Base-by-base conservation (phyloP, 2,329 filamentous ascomycete species). In the Cladosporium velox region DNA sequence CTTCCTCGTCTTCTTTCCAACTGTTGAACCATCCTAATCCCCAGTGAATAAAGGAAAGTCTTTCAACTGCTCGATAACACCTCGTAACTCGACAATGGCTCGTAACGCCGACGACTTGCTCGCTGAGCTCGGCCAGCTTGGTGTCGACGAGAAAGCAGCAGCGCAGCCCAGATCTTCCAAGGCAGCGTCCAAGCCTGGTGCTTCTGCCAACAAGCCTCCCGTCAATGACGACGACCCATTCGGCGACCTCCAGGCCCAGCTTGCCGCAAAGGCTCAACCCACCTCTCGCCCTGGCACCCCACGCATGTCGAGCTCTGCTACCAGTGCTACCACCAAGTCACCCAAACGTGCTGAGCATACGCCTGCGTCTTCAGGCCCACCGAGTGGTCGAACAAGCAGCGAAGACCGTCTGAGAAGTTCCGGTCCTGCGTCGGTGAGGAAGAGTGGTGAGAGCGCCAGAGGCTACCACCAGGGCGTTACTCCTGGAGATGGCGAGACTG, bases 181-280 rank as follows among this genome's bases (percentile, higher is more conserved):
- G 84, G 84, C 74, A 76, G 26, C 82, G 68, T 79, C 82, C 70
- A 83, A 85, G 64, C 79, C 84, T 65, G 77, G 81, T 41, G 15
- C 59, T 18, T 77, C 66, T 69, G 70, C 44, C 68, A 74, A 78
- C 65, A 77, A 78, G 44, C 77, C 66, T 68, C 71, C 26, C 68
- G 73, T 77, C 65, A 77, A 78, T 57, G 73, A 78, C 61, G 77
- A 82, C 18, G 68, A 72, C 58, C 70, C 94, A 66, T 86, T 98
- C 47, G 93, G 93, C 68, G 93, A 97, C 73, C 87, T 98, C 68
- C 92, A 96, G 77, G 89, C 89, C 72, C 87, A 96, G 52, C 91
- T 88, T 73, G 85, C 87, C 64, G 88, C 91, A 77, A 84, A 89
- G 74, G 75, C 82, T 68, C 65, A 66, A 86, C 87, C 89, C 52